A percentile compares a stretch with the other conserved stretches of the same genome.
Evolutionary conservation across 2,329 filamentous ascomycete species (phyloP).

Genomic region (Fonsecaea multimorphosa): DNA sequence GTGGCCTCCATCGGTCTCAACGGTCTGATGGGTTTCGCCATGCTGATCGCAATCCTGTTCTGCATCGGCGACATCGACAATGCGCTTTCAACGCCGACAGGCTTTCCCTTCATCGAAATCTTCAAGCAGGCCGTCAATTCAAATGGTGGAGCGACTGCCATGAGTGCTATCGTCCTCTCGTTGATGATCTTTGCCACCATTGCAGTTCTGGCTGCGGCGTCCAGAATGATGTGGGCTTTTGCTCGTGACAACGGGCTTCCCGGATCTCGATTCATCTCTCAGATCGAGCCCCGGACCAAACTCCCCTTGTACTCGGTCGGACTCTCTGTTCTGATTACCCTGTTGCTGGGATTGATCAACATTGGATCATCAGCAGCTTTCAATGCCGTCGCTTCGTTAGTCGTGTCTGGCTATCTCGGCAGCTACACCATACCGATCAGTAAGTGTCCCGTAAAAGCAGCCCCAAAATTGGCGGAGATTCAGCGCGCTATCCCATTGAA

Average conservation of each 20-base stretch:
- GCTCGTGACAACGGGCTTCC: constrained; percentile 53
- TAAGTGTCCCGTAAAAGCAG: background rate
- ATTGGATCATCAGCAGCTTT: constrained; percentile 52
- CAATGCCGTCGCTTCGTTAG: constrained; percentile 61
- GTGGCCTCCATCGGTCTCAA: constrained; percentile 48
- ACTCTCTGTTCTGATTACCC: constrained; percentile 27
- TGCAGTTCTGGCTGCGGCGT: constrained; percentile 44
- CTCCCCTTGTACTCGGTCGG: constrained; percentile 42
- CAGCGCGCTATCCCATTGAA: background rate
- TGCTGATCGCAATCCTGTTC: constrained; percentile 49
- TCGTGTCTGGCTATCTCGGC: constrained; percentile 57
- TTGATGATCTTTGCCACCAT: constrained; percentile 44
- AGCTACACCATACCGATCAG: constrained; percentile 58
- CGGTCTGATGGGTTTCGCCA: constrained; percentile 46
- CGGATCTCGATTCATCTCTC: constrained; percentile 42
- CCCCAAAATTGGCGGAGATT: background rate
- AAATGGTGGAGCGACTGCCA: constrained; percentile 52
- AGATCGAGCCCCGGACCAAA: constrained; percentile 59
- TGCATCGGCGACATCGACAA: constrained; percentile 46
- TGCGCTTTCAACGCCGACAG: constrained; percentile 41
- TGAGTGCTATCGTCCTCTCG: constrained; percentile 45
- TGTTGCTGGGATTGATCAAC: constrained; percentile 40
- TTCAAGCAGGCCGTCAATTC: constrained; percentile 56
- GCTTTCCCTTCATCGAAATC: constrained; percentile 53
- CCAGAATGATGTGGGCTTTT: constrained; percentile 52